Base-by-base conservation (phyloP, 345 rosid species). In the Rhizophora mangle region DNA sequence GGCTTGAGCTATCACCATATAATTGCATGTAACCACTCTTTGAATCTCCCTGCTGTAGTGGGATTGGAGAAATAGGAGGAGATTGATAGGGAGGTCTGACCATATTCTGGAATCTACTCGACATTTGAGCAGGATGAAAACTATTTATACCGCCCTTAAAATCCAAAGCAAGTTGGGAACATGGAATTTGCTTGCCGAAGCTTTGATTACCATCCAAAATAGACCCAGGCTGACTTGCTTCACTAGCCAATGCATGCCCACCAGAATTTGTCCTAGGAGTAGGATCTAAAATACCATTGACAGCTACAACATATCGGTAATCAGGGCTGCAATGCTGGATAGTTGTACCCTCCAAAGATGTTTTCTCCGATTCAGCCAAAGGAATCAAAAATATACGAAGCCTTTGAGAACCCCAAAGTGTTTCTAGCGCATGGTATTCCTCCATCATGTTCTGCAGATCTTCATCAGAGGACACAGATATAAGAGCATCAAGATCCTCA, bases 371-470 rank as follows among this genome's bases (percentile, higher is more conserved):
- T 63, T 85, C 90, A n/a, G 75, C 68, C 32, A 79, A 64, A 62
- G 93, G 93, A 82, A 88, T 82, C 76, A 88, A 63, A 76, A 88
- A 84, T 69, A 88, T 63, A 22, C 88, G 60, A 52, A 87, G 87
- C 74, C 85, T 83, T 75, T 82, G 90, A 57, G 87, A 81, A 76
- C 86, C 87, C 47, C 64, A 82, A 4, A 70, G 82, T 67, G 63
- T 83, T 72, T 83, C 87, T 64, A 82, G 82, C 32, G 81, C 93
- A 68, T 73, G 72, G 72, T 75, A 86, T 76, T 88, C 93, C 69
- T 86, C 90, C 13, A 86, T 81, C 90, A 88, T 83, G 62, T 88
- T 81, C 78, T 86, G 88, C 70, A 86, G 83, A 76, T 88, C 93
- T 64, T 88, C 90, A 15, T 83, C 84, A 3, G 93, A 84, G 77